A percentile compares a stretch with the other conserved stretches of the same genome.
Evolutionary conservation across 306 rosid species (phyloP).

Genomic region (Cicer chorassanicum): DNA sequence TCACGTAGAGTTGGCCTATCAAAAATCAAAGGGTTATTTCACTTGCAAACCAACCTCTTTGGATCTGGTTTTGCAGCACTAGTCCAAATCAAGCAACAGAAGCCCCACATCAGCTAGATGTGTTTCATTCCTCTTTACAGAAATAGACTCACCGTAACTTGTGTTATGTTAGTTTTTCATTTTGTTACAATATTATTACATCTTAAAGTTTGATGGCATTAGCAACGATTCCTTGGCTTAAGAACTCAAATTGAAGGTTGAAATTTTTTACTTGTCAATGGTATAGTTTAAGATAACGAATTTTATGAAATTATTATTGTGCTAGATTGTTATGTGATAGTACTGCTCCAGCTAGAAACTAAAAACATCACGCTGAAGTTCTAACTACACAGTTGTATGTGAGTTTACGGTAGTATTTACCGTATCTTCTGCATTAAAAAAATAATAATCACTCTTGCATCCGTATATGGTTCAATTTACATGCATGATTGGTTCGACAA

Average conservation of each 20-base stretch:
- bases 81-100: constrained; percentile 36
- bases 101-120: constrained; percentile 7
- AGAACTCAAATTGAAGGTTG: background rate
- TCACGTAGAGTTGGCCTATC: constrained; percentile 37
- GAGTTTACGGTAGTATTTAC: too few relatives aligned
- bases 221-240: too few relatives aligned
- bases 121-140: constrained; percentile 3
- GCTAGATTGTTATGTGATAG: background rate
- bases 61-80: background rate
- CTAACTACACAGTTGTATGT: too few relatives aligned
- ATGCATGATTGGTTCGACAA: too few relatives aligned
- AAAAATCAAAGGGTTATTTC: constrained; percentile 17
- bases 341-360: background rate
- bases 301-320: background rate
- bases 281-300: background rate
- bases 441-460: background rate
- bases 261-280: background rate
- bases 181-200: too few relatives aligned
- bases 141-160: constrained; percentile 20
- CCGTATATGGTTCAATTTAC: background rate
- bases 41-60: constrained; percentile 7
- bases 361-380: background rate
- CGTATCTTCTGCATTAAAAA: too few relatives aligned
- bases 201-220: too few relatives aligned
- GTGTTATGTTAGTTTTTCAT: too few relatives aligned